Evolutionary conservation across 345 rosid genomes (phyloP).

Genomic region (Corymbia maculata): DNA sequence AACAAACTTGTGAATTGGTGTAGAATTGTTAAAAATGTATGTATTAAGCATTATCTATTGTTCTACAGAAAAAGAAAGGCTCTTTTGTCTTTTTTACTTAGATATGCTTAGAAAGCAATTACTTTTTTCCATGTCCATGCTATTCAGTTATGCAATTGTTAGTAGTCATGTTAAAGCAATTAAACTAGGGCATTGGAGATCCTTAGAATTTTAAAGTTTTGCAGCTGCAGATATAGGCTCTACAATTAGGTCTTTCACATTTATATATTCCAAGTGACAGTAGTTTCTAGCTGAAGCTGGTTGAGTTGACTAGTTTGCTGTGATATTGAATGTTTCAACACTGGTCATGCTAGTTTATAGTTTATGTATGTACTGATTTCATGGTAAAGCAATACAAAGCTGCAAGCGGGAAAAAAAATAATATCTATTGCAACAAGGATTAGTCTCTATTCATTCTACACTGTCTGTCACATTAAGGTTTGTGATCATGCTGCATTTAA

Average conservation of each 20-base stretch:
- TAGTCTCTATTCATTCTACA: not conserved
- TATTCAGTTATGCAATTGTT: not conserved
- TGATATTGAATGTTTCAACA: not conserved
- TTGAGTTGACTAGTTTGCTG: not conserved
- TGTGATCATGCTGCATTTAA: not conserved
- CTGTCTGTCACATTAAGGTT: not conserved
- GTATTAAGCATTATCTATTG: not conserved
- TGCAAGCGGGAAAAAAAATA: not conserved
- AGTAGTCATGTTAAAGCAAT: not conserved
- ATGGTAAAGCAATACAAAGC: not conserved
- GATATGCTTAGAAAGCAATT: not conserved
- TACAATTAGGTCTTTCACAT: not conserved
- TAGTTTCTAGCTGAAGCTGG: not conserved
- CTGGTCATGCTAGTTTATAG: not conserved
- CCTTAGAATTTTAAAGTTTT: not conserved
- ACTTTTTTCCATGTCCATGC: not conserved
- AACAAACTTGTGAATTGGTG: not conserved
- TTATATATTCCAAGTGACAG: not conserved
- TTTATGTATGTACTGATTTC: not conserved
- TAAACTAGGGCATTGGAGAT: not conserved
- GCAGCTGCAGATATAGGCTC: not conserved
- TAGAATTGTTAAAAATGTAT: not conserved
- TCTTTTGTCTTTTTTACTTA: not conserved
- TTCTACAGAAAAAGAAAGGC: not conserved
- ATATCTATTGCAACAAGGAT: not conserved